Base-by-base conservation (phyloP, 371 early-diverging fungal genomes). In the Conidiobolus incongruus region DNA sequence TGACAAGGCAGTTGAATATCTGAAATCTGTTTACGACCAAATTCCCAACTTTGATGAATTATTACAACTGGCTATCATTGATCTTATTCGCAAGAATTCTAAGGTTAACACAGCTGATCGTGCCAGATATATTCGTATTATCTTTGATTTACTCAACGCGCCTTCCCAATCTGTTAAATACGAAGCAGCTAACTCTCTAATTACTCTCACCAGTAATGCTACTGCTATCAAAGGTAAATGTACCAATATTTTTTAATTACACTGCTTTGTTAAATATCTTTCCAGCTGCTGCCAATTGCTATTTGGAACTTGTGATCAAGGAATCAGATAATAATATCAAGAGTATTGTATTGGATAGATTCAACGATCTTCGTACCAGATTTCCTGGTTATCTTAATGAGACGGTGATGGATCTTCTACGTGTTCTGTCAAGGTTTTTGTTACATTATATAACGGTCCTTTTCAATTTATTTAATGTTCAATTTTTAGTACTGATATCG, bases 271-370 rank as follows among this genome's bases (percentile, higher is more conserved):
- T 5, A 37, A 19, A 29, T 10, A 15, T 49, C 11, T n/a, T 35
- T 20, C n/a, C 51, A 77, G 81, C 90, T 44, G 92, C 86, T 29
- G 93, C 89, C 0, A 50, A 74, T 13, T 81, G 82, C 60, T 91
- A 86, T 47, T 83, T 92, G 40, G 77, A 87, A 35, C 68, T 96
- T 36, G 77, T 76, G 44, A 62, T 79, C 35, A 87, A 86, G 60
- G 97, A 87, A 54, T 70, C 90, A 3, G 94, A 96, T 54, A 96
- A 92, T 63, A 96, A 95, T 59, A 79, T 95, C 38, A 94, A 95
- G 64, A 58, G 95, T 35, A 93, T 91, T 56, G 92, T 91, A 1
- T 65, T 96, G 46, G 87, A 89, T 54, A 74, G 86, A 38, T 59
- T 96, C 34, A 76, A 79, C 38, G 86, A 83, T 47, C 60, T 96